phyloP scores from a whole-genome alignment of 2,329 filamentous ascomycete genomes.

The Aspergillus quadrilineatus region DNA sequence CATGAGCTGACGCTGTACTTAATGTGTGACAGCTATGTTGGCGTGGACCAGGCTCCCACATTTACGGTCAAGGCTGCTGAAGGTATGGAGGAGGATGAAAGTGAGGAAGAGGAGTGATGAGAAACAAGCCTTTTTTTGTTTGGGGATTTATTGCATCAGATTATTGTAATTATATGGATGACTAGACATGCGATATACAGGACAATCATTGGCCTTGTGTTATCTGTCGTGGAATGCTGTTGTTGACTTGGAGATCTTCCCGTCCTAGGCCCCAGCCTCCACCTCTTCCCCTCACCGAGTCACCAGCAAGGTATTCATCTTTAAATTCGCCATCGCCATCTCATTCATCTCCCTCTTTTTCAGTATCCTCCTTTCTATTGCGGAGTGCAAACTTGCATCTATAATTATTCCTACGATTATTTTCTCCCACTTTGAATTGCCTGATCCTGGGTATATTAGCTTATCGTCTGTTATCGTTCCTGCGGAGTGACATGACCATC shows the following conservation, averaged over 20 bases:
- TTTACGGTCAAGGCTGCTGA: slow-evolving; percentile 85
- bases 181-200: slow-evolving; percentile 13
- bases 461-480: slow-evolving; percentile 7
- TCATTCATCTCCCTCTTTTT: not conserved
- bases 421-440: too few species aligned
- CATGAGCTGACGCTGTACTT: slow-evolving; percentile 88
- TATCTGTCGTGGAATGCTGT: slow-evolving; percentile 2
- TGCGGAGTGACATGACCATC: slow-evolving; percentile 37
- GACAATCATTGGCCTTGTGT: not conserved
- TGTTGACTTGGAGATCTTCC: not conserved
- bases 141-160: not conserved
- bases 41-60: slow-evolving; percentile 90
- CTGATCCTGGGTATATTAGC: not conserved
- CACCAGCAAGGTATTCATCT: not conserved
- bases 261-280: slow-evolving; percentile 1
- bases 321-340: not conserved
- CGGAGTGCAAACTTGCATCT: not conserved
- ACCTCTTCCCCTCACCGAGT: slow-evolving; percentile 12
- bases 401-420: not conserved
- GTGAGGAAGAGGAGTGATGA: slow-evolving; percentile 63
- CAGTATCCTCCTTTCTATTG: not conserved
- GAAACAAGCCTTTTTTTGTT: slow-evolving; percentile 10
- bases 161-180: slow-evolving; percentile 10
- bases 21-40: slow-evolving; percentile 96
- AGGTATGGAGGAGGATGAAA: slow-evolving; percentile 91